Conservation (phyloP, 1,139 yeast species). For the Geotrichum aggregatum region DNA sequence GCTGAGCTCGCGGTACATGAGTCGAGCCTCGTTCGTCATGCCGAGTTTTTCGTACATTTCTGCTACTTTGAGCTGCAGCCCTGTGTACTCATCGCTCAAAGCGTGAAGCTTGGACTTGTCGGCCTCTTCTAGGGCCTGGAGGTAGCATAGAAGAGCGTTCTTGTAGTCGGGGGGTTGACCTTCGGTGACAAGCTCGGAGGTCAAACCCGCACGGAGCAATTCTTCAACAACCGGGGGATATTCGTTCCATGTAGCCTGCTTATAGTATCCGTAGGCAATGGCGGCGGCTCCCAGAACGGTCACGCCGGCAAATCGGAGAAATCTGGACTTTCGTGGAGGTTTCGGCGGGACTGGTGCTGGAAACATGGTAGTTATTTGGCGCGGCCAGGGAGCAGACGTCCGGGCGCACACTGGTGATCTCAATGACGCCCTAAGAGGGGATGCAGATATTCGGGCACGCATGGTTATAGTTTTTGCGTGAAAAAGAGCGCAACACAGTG, state of each 20-base stretch:
- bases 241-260: conserved; percentile 31
- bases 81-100: conserved; percentile 70
- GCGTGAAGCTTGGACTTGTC: conserved; percentile 38
- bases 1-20: conserved; percentile 65
- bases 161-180: conserved; percentile 51
- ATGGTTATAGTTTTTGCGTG: background rate
- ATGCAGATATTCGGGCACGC: conserved; percentile 1
- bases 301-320: background rate
- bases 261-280: conserved; percentile 12
- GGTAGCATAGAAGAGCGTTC: conserved; percentile 65
- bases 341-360: conserved; percentile 9
- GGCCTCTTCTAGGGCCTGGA: conserved; percentile 50
- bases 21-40: conserved; percentile 58
- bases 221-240: conserved; percentile 61
- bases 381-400: background rate
- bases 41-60: conserved; percentile 75
- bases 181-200: conserved; percentile 57
- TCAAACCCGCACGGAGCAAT: conserved; percentile 64
- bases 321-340: conserved; percentile 1
- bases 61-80: conserved; percentile 77
- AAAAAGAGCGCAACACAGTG: no score
- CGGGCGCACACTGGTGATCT: background rate
- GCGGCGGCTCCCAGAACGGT: conserved; percentile 1
- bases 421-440: background rate
- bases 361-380: conserved; percentile 4